phyloP scores from a whole-genome alignment of 192 early-diverging fungal species.

The Coemansia sp. region DNA sequence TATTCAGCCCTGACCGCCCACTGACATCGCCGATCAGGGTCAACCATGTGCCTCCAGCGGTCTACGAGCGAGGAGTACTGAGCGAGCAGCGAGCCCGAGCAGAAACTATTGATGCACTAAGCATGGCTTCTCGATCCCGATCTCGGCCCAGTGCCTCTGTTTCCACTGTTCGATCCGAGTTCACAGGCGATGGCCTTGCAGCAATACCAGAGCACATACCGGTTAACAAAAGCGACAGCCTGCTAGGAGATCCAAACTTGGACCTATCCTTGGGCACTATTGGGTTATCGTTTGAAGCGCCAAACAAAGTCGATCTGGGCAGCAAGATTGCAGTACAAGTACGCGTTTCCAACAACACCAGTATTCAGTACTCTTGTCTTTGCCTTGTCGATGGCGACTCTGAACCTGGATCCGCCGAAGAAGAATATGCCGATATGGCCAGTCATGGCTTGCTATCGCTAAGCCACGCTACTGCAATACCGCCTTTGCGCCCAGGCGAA shows the following conservation, averaged over 20 bases:
- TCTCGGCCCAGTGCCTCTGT: neutral
- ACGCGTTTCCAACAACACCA: conserved; percentile 43
- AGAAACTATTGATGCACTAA: conserved; percentile 27
- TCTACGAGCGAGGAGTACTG: neutral
- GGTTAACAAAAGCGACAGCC: too few relatives aligned
- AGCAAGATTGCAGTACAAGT: conserved; percentile 34
- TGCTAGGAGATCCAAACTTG: neutral
- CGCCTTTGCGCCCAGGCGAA: conserved; percentile 42
- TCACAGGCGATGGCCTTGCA: neutral
- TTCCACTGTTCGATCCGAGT: conserved; percentile 5
- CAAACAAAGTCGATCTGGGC: conserved; percentile 33
- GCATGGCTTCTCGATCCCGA: conserved; percentile 10
- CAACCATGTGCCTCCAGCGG: conserved; percentile 5
- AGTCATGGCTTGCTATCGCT: conserved; percentile 22
- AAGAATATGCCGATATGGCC: neutral
- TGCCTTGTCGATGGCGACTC: conserved; percentile 25
- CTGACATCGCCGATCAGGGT: conserved; percentile 16
- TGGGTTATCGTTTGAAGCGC: conserved; percentile 40
- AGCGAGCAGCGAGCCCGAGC: conserved; percentile 26
- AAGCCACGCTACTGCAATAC: conserved; percentile 25
- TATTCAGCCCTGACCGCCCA: conserved; percentile 8
- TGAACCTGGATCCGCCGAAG: neutral
- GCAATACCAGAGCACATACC: neutral
- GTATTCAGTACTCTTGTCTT: conserved; percentile 26
- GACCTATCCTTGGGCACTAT: conserved; percentile 18